Percentiles rank a stretch among this genome's conserved stretches.
These are phyloP conservation scores for Penicillium sp. DNA, from an alignment of 2,329 filamentous ascomycete genomes.

Conservation along the genomic window DNA sequence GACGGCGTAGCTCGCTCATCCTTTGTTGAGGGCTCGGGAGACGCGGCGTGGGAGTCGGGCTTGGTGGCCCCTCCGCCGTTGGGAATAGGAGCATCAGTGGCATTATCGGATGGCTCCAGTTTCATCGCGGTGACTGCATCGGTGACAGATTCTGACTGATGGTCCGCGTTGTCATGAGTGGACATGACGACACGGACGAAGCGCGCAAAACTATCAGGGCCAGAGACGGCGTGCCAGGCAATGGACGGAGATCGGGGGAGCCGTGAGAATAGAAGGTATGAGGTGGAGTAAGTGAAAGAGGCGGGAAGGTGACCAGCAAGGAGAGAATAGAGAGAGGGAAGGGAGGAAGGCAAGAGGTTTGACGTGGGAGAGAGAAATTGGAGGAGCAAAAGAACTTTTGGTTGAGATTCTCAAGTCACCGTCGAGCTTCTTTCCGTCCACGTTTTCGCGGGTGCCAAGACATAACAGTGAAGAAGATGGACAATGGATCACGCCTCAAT, in stretches of 20 bases:
- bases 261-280: slow-evolving; percentile 4
- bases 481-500: slow-evolving; percentile 4
- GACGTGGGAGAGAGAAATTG: slow-evolving; percentile 17
- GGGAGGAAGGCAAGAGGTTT: slow-evolving; percentile 15
- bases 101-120: slow-evolving; percentile 32
- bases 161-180: slow-evolving; percentile 47
- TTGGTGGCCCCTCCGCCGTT: slow-evolving; percentile 33
- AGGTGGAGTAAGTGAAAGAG: slow-evolving; percentile 2
- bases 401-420: slow-evolving; percentile 16
- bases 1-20: slow-evolving; percentile 25
- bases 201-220: slow-evolving; percentile 27
- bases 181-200: slow-evolving; percentile 48
- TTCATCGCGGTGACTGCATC: slow-evolving; percentile 45
- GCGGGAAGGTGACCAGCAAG: slow-evolving; percentile 3
- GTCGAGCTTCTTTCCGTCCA: slow-evolving; percentile 23
- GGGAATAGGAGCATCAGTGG: slow-evolving; percentile 27
- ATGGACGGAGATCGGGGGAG: slow-evolving; percentile 8
- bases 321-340: slow-evolving; percentile 11
- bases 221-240: slow-evolving; percentile 15
- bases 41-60: slow-evolving; percentile 24
- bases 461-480: slow-evolving; percentile 11
- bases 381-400: slow-evolving; percentile 18
- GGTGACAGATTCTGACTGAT: slow-evolving; percentile 39
- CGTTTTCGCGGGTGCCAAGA: slow-evolving; percentile 28
- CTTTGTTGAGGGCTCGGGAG: slow-evolving; percentile 24